Conservation (phyloP, 179 eudicot genomes). For the Vitellaria paradoxa region DNA sequence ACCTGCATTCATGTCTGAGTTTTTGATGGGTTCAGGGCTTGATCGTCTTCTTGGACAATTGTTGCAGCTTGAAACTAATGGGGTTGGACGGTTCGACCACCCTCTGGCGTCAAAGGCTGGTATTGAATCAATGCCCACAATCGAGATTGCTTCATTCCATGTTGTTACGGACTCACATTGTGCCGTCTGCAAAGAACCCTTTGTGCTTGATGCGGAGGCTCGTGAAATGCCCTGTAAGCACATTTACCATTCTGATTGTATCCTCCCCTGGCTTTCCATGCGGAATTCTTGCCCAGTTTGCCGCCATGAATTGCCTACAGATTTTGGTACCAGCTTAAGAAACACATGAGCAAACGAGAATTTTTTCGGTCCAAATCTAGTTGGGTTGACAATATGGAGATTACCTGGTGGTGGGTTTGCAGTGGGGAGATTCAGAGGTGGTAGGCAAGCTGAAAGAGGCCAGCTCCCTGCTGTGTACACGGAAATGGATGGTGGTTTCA, state of each 20-base stretch:
- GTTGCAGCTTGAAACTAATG: slow-evolving; percentile 38
- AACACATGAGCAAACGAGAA: not conserved
- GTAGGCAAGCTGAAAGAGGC: slow-evolving; percentile 41
- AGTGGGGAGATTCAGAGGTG: slow-evolving; percentile 42
- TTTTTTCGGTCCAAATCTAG: slow-evolving; percentile 15
- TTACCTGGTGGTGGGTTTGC: slow-evolving; percentile 55
- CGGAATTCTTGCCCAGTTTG: slow-evolving; percentile 53
- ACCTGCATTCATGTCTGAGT: slow-evolving; percentile 47
- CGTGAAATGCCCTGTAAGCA: slow-evolving; percentile 58
- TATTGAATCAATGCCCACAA: slow-evolving; percentile 35
- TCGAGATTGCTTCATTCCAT: slow-evolving; percentile 24
- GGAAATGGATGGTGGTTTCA: slow-evolving; percentile 65
- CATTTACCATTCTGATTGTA: slow-evolving; percentile 47
- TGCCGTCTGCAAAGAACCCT: slow-evolving; percentile 42
- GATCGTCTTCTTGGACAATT: slow-evolving; percentile 53
- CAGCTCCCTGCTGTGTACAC: slow-evolving; percentile 81
- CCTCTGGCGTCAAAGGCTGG: slow-evolving; percentile 43
- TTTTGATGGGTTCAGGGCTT: slow-evolving; percentile 51
- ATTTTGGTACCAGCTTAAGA: too few relatives aligned
- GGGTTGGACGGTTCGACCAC: slow-evolving; percentile 26
- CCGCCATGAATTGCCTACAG: slow-evolving; percentile 41
- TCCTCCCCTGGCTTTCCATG: slow-evolving; percentile 43
- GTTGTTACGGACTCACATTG: slow-evolving; percentile 31
- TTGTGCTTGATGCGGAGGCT: slow-evolving; percentile 36
- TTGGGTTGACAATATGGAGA: slow-evolving; percentile 50